A percentile compares a stretch with the other conserved stretches of the same genome.
Conservation (phyloP, 495 filamentous ascomycete genomes). For the Tuber aestivum region DNA sequence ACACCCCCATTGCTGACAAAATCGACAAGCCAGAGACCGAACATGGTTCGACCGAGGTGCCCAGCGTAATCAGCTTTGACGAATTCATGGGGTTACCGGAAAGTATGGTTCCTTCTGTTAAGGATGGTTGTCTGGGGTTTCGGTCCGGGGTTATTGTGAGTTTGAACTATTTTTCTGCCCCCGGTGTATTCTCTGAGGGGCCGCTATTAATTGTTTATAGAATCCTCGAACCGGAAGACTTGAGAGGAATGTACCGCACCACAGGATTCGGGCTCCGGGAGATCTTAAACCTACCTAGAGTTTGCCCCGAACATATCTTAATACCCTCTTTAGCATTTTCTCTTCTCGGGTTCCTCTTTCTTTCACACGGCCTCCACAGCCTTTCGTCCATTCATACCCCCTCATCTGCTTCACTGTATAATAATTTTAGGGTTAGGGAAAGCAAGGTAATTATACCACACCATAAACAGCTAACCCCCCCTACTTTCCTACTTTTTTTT, state of each 20-base stretch:
- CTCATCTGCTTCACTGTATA: background rate
- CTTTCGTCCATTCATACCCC: background rate
- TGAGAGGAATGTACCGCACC: slow-evolving; percentile 30
- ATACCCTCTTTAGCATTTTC: background rate
- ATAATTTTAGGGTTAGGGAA: background rate
- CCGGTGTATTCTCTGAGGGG: background rate
- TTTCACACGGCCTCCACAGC: background rate
- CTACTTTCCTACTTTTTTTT: background rate
- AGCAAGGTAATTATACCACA: background rate
- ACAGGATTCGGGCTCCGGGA: slow-evolving; percentile 32
- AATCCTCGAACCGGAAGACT: slow-evolving; percentile 33
- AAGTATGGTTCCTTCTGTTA: slow-evolving; percentile 38
- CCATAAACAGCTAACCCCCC: background rate
- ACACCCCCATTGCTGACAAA: slow-evolving; percentile 12
- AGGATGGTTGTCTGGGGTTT: slow-evolving; percentile 36
- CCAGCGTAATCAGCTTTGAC: slow-evolving; percentile 17
- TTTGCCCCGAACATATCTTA: background rate
- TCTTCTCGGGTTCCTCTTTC: background rate
- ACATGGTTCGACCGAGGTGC: background rate
- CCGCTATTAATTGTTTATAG: slow-evolving; percentile 7
- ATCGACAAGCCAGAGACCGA: background rate
- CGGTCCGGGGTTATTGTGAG: slow-evolving; percentile 36
- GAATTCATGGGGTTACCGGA: slow-evolving; percentile 37
- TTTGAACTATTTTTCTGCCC: slow-evolving; percentile 7
- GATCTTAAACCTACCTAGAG: slow-evolving; percentile 17